phyloP scores from a whole-genome alignment of 495 filamentous ascomycete genomes.

The Choiromyces venosus region DNA sequence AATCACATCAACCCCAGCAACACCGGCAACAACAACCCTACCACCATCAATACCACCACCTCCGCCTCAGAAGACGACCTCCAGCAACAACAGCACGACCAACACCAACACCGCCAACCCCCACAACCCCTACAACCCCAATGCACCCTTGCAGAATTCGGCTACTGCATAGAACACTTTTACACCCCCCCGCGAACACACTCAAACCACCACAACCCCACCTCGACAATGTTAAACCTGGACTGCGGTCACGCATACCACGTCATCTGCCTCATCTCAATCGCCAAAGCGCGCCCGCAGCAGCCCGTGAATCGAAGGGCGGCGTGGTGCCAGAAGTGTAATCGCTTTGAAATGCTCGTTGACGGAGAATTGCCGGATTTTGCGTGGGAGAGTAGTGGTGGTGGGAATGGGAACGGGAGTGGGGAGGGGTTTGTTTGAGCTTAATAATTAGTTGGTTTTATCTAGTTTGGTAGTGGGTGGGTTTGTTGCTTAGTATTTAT shows the following conservation, averaged over 20 bases:
- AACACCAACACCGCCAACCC: neutral
- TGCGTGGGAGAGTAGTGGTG: neutral
- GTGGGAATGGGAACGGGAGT: too few relatives aligned
- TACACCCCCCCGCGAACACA: neutral
- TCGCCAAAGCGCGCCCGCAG: neutral
- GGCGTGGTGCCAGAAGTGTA: neutral
- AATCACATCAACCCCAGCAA: constrained; percentile 1
- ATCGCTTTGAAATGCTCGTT: neutral
- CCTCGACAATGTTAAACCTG: neutral
- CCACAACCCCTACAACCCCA: constrained; percentile 3
- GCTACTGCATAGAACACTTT: neutral
- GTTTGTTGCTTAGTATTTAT: too few relatives aligned
- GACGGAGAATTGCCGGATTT: neutral
- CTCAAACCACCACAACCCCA: too few relatives aligned
- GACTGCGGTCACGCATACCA: neutral
- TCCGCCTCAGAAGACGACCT: constrained; percentile 3
- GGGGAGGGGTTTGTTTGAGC: too few relatives aligned
- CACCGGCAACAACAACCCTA: neutral
- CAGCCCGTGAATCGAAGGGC: neutral
- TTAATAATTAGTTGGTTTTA: too few relatives aligned
- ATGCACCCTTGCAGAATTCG: neutral
- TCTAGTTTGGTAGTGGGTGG: too few relatives aligned
- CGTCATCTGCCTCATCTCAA: neutral
- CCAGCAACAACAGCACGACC: constrained; percentile 1
- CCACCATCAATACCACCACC: constrained; percentile 4